Conservation (phyloP, 768 basidiomycete species). For the Holtermanniella nyarrowii region DNA sequence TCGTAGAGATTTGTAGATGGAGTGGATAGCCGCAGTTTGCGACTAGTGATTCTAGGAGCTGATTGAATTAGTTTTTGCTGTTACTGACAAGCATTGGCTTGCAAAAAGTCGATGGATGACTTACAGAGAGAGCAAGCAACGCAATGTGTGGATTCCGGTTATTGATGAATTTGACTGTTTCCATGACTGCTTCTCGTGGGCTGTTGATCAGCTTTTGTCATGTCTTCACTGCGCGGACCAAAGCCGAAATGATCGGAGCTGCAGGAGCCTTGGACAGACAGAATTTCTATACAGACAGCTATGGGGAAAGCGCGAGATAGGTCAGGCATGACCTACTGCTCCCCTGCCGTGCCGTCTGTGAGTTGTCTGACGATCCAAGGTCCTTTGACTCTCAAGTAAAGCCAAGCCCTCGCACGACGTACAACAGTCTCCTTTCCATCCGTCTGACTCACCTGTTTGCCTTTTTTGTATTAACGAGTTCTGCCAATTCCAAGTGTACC, state of each 20-base stretch:
- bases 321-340: too few relatives aligned
- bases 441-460: constrained; percentile 74
- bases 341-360: too few relatives aligned
- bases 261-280: too few relatives aligned
- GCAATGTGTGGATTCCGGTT: constrained; percentile 87
- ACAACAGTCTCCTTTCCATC: not conserved
- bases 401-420: not conserved
- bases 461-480: constrained; percentile 87
- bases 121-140: constrained; percentile 61
- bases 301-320: constrained; percentile 1
- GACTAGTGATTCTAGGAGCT: constrained; percentile 78
- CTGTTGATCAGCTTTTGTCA: constrained; percentile 42
- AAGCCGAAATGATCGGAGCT: not conserved
- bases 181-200: constrained; percentile 83
- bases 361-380: too few relatives aligned
- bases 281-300: too few relatives aligned
- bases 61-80: not conserved
- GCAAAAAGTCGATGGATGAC: not conserved
- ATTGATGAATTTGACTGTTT: constrained; percentile 71
- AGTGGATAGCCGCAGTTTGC: constrained; percentile 95
- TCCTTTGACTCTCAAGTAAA: too few relatives aligned
- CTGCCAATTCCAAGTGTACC: constrained; percentile 83
- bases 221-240: not conserved
- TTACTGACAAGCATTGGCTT: not conserved
- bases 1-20: constrained; percentile 91